Evolutionary conservation across 2,329 filamentous ascomycete genomes (phyloP).

Genomic region (Berkeleyomyces rouxiae): DNA sequence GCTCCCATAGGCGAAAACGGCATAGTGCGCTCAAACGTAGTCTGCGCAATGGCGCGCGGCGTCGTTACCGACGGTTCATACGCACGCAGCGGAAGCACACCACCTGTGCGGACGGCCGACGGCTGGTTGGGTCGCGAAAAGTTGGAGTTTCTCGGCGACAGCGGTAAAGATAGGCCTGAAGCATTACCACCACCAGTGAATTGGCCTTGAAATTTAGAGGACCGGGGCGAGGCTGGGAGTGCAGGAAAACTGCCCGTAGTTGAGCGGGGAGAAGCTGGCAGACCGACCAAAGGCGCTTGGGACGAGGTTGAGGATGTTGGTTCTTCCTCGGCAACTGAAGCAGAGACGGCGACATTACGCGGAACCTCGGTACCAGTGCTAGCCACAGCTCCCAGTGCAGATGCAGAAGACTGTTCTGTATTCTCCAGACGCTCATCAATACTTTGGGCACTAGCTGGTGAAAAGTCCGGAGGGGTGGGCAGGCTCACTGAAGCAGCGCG

Average conservation of each 20-base stretch:
- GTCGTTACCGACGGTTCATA: constrained; percentile 41
- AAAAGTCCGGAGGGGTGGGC: constrained; percentile 28
- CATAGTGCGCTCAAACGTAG: constrained; percentile 41
- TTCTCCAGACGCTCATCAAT: constrained; percentile 30
- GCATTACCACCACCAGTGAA: not conserved
- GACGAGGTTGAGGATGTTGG: constrained; percentile 29
- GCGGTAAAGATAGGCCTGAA: constrained; percentile 22
- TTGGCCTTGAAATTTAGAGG: not conserved
- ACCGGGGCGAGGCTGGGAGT: constrained; percentile 12
- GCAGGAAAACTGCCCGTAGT: constrained; percentile 22
- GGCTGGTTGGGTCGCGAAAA: constrained; percentile 34
- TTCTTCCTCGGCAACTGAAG: constrained; percentile 20
- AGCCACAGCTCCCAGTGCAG: not conserved
- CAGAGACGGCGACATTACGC: not conserved
- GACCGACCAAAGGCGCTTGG: constrained; percentile 33
- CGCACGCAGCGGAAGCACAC: constrained; percentile 41
- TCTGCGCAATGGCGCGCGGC: constrained; percentile 35
- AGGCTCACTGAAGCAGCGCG: not conserved
- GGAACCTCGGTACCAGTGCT: too few species aligned
- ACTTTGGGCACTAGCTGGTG: constrained; percentile 28
- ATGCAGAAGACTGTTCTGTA: not conserved
- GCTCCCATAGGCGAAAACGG: constrained; percentile 40
- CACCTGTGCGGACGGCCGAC: constrained; percentile 39
- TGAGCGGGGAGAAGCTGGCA: constrained; percentile 22
- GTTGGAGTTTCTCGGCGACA: constrained; percentile 32